phyloP scores from a whole-genome alignment of 441 rosid genomes.

The Lepidium campestre region DNA sequence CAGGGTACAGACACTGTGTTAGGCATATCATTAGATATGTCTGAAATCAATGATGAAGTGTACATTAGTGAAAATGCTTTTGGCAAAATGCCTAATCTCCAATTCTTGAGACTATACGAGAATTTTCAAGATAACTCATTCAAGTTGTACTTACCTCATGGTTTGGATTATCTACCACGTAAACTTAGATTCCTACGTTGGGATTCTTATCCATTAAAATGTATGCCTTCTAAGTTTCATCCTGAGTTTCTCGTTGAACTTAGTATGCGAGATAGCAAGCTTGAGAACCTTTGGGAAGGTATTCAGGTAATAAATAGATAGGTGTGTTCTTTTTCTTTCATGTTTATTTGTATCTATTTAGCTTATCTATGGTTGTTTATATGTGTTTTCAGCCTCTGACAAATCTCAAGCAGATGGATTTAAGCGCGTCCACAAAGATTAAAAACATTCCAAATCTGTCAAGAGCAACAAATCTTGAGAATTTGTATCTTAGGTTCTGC shows the following conservation, averaged over 20 bases:
- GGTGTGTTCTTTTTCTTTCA: background rate
- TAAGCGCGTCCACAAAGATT: background rate
- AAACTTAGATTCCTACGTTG: conserved; percentile 27
- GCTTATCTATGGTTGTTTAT: too few relatives aligned
- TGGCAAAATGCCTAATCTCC: conserved; percentile 26
- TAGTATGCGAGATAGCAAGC: conserved; percentile 20
- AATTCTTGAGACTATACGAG: conserved; percentile 17
- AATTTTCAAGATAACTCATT: background rate
- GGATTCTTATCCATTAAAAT: conserved; percentile 18
- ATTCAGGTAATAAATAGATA: too few relatives aligned
- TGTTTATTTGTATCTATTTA: background rate
- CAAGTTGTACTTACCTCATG: conserved; percentile 3
- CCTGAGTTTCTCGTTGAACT: conserved; percentile 9
- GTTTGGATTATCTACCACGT: conserved; percentile 16
- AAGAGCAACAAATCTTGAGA: background rate
- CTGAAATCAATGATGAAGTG: background rate
- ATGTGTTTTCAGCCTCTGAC: background rate
- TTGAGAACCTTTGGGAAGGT: conserved; percentile 29
- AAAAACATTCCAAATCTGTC: conserved; percentile 9
- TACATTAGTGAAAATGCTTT: conserved; percentile 11
- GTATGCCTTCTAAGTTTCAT: conserved; percentile 11
- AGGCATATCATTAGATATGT: conserved; percentile 15
- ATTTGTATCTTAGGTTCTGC: background rate
- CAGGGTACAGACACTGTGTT: conserved; percentile 6
- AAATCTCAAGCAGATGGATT: background rate